These are phyloP conservation scores for Choanephora cucurbitarum DNA, from an alignment of 371 early-diverging fungal genomes.

Conservation along the genomic window DNA sequence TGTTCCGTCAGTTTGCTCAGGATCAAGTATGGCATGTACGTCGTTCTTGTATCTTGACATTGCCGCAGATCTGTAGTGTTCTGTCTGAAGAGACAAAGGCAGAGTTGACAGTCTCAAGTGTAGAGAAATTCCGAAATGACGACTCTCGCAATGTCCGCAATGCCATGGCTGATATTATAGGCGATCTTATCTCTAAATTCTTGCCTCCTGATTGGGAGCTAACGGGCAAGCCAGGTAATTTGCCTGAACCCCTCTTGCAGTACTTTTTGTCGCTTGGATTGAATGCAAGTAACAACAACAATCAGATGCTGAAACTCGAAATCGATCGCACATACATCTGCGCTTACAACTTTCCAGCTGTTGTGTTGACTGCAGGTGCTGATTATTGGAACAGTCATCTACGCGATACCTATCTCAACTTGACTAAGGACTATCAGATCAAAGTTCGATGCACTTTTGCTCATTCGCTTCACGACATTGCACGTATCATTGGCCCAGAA, in stretches of 20 bases:
- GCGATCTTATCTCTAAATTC: conserved; percentile 61
- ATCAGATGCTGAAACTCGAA: conserved; percentile 47
- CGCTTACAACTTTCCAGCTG: conserved; percentile 67
- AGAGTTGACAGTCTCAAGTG: conserved; percentile 44
- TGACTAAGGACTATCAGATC: conserved; percentile 60
- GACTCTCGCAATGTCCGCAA: conserved; percentile 62
- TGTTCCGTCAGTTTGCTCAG: conserved; percentile 50
- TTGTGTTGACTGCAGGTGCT: conserved; percentile 59
- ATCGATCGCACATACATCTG: conserved; percentile 61
- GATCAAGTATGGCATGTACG: conserved; percentile 68
- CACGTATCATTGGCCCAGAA: conserved; percentile 60
- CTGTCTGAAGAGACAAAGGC: conserved; percentile 47
- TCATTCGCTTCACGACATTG: conserved; percentile 63
- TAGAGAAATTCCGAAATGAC: conserved; percentile 53
- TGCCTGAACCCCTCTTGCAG: conserved; percentile 39
- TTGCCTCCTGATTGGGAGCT: conserved; percentile 51
- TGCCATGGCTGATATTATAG: conserved; percentile 59
- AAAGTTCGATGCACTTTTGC: conserved; percentile 63
- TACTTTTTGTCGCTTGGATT: conserved; percentile 48
- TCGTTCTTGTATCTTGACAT: conserved; percentile 54
- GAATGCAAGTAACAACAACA: conserved; percentile 26
- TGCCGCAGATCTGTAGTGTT: conserved; percentile 51
- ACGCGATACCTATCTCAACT: conserved; percentile 49
- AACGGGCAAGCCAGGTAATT: conserved; percentile 44
- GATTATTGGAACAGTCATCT: conserved; percentile 57